Percentiles rank a stretch among this genome's conserved stretches.
Conservation (phyloP, 768 basidiomycete genomes). For the Agrocybe praecox region DNA sequence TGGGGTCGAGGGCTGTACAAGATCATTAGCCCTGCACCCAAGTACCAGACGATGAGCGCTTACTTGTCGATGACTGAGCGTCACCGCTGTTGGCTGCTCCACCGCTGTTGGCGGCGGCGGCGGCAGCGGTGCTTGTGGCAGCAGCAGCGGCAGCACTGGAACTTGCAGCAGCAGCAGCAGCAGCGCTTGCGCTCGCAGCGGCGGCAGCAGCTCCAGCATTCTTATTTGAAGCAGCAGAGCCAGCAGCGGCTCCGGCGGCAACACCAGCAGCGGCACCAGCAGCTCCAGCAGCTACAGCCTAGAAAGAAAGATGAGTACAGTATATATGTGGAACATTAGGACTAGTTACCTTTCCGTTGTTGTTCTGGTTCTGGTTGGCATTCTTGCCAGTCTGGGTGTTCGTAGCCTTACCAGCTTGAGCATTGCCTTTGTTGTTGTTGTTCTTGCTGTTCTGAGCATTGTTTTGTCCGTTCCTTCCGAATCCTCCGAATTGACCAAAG, state of each 20-base stretch:
- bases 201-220: slow-evolving; percentile 6
- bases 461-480: slow-evolving; percentile 24
- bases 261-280: slow-evolving; percentile 3
- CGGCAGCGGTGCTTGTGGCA: slow-evolving; percentile 19
- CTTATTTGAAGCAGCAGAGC: slow-evolving; percentile 2
- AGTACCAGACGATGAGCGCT: slow-evolving; percentile 1
- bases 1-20: slow-evolving; percentile 35
- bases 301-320: neutral
- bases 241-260: slow-evolving; percentile 13
- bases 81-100: slow-evolving; percentile 31
- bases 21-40: neutral
- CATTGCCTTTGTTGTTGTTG: slow-evolving; percentile 12
- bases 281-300: slow-evolving; percentile 12
- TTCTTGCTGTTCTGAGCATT: slow-evolving; percentile 13
- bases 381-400: slow-evolving; percentile 4
- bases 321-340: neutral
- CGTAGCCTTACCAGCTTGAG: slow-evolving; percentile 14
- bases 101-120: slow-evolving; percentile 17
- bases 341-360: slow-evolving; percentile 8
- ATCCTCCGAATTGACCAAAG: slow-evolving; percentile 13
- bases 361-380: slow-evolving; percentile 12
- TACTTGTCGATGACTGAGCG: slow-evolving; percentile 45
- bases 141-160: slow-evolving; percentile 7
- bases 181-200: slow-evolving; percentile 11
- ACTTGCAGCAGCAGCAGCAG: slow-evolving; percentile 13